These are phyloP conservation scores for Raddia guianensis DNA, from an alignment of 176 grass and related monocot species.

Conservation along the genomic window DNA sequence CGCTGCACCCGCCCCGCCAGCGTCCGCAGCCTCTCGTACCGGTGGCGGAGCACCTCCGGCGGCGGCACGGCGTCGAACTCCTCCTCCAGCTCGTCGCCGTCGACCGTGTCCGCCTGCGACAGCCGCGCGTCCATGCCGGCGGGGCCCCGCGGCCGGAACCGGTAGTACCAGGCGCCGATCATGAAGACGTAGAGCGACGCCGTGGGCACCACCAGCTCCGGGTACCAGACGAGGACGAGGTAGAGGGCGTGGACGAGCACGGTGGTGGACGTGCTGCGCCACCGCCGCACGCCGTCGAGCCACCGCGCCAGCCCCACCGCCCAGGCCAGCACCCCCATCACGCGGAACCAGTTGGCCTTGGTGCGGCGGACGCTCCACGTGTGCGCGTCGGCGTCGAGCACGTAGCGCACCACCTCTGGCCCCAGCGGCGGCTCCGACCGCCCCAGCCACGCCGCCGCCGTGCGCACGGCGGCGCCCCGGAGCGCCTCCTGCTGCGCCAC, in stretches of 20 bases:
- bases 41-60: slow-evolving; percentile 47
- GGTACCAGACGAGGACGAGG: slow-evolving; percentile 95
- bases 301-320: slow-evolving; percentile 89
- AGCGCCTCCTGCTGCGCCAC: slow-evolving; percentile 90
- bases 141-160: slow-evolving; percentile 77
- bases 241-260: slow-evolving; percentile 88
- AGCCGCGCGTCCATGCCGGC: slow-evolving; percentile 86
- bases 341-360: slow-evolving; percentile 98
- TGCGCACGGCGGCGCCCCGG: slow-evolving; percentile 73
- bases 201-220: slow-evolving; percentile 91
- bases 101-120: slow-evolving; percentile 93
- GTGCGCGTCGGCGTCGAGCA: slow-evolving; percentile 86
- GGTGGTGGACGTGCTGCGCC: slow-evolving; percentile 75
- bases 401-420: slow-evolving; percentile 76
- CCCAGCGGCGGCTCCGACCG: slow-evolving; percentile 89
- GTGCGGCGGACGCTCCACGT: slow-evolving; percentile 90
- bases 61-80: slow-evolving; percentile 87
- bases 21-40: slow-evolving; percentile 81
- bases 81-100: slow-evolving; percentile 88
- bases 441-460: slow-evolving; percentile 68
- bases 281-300: slow-evolving; percentile 71
- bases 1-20: slow-evolving; percentile 84
- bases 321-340: slow-evolving; percentile 98
- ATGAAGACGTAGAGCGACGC: slow-evolving; percentile 87
- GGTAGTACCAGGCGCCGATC: slow-evolving; percentile 89